Evolutionary conservation across 1,284 basidiomycete genomes (phyloP).

Genomic region (Phellopilus nigrolimitatus): DNA sequence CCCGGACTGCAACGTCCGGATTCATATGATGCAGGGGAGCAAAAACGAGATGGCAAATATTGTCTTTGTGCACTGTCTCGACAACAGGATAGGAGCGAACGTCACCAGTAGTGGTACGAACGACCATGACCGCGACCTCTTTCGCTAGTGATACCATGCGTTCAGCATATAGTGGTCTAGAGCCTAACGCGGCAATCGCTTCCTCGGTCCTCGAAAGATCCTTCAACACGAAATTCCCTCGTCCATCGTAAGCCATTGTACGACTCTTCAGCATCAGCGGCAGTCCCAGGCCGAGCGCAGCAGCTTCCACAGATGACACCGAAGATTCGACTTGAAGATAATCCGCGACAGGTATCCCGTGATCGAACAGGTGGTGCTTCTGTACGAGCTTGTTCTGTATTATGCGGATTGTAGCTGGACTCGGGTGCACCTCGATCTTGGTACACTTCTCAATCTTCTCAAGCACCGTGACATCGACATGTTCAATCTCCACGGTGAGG

Average conservation of each 20-base stretch:
- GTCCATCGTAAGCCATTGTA: slow-evolving; percentile 93
- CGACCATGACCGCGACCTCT: slow-evolving; percentile 98
- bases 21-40: slow-evolving; percentile 73
- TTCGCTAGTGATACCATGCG: slow-evolving; percentile 88
- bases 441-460: slow-evolving; percentile 55
- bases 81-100: slow-evolving; percentile 88
- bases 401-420: slow-evolving; percentile 76
- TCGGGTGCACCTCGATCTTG: slow-evolving; percentile 75
- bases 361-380: slow-evolving; percentile 69
- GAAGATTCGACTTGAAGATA: slow-evolving; percentile 61
- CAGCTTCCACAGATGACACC: slow-evolving; percentile 50
- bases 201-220: slow-evolving; percentile 49
- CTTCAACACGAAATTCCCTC: slow-evolving; percentile 85
- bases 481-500: slow-evolving; percentile 96
- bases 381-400: slow-evolving; percentile 97
- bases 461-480: slow-evolving; percentile 82
- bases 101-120: slow-evolving; percentile 72
- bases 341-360: slow-evolving; percentile 69
- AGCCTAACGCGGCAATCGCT: slow-evolving; percentile 64
- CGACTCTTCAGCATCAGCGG: slow-evolving; percentile 97
- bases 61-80: slow-evolving; percentile 94
- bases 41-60: slow-evolving; percentile 90
- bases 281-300: slow-evolving; percentile 62
- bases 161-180: slow-evolving; percentile 84
- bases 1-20: slow-evolving; percentile 54